Conservation (phyloP, 441 rosid genomes). For the Jatropha podagrica region DNA sequence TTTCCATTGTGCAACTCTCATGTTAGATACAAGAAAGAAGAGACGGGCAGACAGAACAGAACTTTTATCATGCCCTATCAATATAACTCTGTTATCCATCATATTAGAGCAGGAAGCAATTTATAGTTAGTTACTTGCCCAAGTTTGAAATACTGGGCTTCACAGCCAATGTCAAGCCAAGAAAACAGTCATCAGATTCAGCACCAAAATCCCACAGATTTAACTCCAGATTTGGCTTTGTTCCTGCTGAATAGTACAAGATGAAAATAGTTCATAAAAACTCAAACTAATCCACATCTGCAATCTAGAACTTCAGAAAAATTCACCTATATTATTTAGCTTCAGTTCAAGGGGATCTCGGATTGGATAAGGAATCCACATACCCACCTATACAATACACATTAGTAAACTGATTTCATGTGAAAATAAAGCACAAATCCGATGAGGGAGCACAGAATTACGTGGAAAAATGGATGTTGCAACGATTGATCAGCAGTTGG, state of each 20-base stretch:
- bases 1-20: not conserved
- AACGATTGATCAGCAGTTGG: constrained; percentile 91
- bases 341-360: constrained; percentile 75
- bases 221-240: constrained; percentile 88
- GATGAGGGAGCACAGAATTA: constrained; percentile 32
- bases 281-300: not conserved
- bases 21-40: not conserved
- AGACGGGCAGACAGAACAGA: not conserved
- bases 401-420: constrained; percentile 26
- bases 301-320: not conserved
- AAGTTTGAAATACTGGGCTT: constrained; percentile 77
- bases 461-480: constrained; percentile 90
- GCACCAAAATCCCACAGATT: constrained; percentile 88
- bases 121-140: constrained; percentile 35
- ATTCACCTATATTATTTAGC: constrained; percentile 72
- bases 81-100: not conserved
- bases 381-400: constrained; percentile 47
- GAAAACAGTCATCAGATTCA: constrained; percentile 85
- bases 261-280: constrained; percentile 5
- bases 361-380: constrained; percentile 63
- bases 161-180: constrained; percentile 86
- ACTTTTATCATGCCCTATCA: not conserved
- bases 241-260: constrained; percentile 39
- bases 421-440: constrained; percentile 17
- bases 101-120: not conserved